Evolutionary conservation across 2,329 filamentous ascomycete genomes (phyloP).

Genomic region (Venturia carpophila): DNA sequence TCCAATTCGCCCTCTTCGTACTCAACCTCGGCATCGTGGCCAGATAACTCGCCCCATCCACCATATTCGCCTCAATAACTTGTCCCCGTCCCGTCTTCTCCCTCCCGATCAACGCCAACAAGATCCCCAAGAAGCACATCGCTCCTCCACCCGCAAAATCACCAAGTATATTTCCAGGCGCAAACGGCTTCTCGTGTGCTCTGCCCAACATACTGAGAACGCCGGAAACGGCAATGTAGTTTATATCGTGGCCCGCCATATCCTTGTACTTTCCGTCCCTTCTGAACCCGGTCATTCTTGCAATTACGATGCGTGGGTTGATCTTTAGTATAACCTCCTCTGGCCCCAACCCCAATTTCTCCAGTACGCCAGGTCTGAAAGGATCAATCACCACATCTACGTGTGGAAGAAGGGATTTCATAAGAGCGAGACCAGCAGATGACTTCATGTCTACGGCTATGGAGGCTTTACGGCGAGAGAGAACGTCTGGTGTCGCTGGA

Average conservation of each 20-base stretch:
- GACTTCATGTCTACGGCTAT: slow-evolving; percentile 74
- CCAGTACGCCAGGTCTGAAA: slow-evolving; percentile 83
- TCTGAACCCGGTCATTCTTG: slow-evolving; percentile 82
- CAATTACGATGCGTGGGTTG: slow-evolving; percentile 73
- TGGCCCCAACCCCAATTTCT: slow-evolving; percentile 72
- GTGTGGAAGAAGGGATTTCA: slow-evolving; percentile 55
- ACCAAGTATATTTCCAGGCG: slow-evolving; percentile 76
- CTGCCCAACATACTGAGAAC: slow-evolving; percentile 70
- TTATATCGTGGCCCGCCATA: slow-evolving; percentile 96
- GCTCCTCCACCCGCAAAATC: slow-evolving; percentile 90
- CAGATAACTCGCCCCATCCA: slow-evolving; percentile 76
- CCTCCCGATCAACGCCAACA: slow-evolving; percentile 68
- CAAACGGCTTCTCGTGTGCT: slow-evolving; percentile 58
- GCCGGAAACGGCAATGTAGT: slow-evolving; percentile 86
- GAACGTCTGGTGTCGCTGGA: slow-evolving; percentile 57
- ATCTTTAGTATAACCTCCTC: slow-evolving; percentile 51
- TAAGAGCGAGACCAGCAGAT: slow-evolving; percentile 52
- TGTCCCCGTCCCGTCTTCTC: slow-evolving; percentile 62
- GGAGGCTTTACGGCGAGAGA: slow-evolving; percentile 74
- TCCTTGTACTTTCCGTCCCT: slow-evolving; percentile 74
- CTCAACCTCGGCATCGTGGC: slow-evolving; percentile 67
- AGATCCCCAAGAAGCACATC: slow-evolving; percentile 70
- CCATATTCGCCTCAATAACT: slow-evolving; percentile 94
- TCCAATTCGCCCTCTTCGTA: slow-evolving; percentile 56
- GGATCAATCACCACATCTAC: slow-evolving; percentile 86